phyloP scores from a whole-genome alignment of 2,329 filamentous ascomycete genomes.

The Colletotrichum melonis region DNA sequence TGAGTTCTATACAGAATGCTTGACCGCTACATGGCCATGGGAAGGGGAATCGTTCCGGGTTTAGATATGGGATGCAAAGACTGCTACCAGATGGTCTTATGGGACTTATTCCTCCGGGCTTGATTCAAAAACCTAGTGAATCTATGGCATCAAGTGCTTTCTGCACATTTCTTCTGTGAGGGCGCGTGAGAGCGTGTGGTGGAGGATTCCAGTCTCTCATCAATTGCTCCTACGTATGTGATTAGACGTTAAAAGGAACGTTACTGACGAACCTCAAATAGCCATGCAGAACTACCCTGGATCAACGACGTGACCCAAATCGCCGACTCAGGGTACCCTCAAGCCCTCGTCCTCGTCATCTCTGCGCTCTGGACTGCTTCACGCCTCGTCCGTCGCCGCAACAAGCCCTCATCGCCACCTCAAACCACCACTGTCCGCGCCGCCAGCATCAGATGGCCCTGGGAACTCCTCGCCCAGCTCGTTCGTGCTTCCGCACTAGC shows the following conservation, averaged over 20 bases:
- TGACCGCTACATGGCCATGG: not conserved
- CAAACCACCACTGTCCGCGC: constrained; percentile 42
- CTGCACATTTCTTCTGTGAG: not conserved
- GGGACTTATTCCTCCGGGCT: not conserved
- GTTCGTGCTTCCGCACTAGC: constrained; percentile 52
- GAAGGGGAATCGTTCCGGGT: not conserved
- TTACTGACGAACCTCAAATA: constrained; percentile 13
- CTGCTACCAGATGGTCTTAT: not conserved
- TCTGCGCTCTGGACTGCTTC: constrained; percentile 50
- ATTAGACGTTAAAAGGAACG: not conserved
- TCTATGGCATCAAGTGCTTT: not conserved
- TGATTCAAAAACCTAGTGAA: not conserved
- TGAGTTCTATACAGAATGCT: not conserved
- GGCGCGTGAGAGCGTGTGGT: not conserved
- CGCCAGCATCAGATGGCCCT: constrained; percentile 52
- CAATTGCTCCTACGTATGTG: not conserved
- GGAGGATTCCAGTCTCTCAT: not conserved
- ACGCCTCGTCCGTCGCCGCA: constrained; percentile 46
- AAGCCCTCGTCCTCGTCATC: constrained; percentile 49
- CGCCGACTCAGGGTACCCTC: constrained; percentile 54
- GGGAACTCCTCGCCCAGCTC: constrained; percentile 56
- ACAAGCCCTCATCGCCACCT: constrained; percentile 38
- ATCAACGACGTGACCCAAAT: constrained; percentile 50
- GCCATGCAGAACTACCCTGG: constrained; percentile 44
- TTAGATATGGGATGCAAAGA: not conserved